A percentile compares a stretch with the other conserved stretches of the same genome.
These are phyloP conservation scores for Aegilops longissima DNA, from an alignment of 176 grass and related monocot genomes.

Conservation along the genomic window DNA sequence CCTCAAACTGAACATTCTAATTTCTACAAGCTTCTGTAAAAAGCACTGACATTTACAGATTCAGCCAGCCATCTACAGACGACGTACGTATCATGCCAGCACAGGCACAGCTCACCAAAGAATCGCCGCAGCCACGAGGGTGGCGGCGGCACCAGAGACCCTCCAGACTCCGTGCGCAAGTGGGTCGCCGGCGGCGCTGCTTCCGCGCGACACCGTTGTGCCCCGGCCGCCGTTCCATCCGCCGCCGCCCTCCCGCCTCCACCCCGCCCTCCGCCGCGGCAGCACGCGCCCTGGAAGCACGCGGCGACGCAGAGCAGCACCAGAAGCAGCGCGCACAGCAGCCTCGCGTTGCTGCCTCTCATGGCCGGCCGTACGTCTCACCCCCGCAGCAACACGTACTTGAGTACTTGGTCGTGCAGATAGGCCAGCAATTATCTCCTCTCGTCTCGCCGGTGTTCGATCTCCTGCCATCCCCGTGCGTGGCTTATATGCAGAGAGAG, in stretches of 20 bases:
- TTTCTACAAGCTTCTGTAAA: too few relatives aligned
- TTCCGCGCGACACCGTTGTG: not conserved
- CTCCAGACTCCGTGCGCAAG: not conserved
- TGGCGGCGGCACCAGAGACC: not conserved
- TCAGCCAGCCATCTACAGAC: too few relatives aligned
- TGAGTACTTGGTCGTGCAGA: too few relatives aligned
- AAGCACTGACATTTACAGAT: too few relatives aligned
- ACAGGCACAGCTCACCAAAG: not conserved
- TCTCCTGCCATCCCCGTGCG: not conserved
- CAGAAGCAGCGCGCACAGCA: slow-evolving; percentile 19
- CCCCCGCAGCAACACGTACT: not conserved
- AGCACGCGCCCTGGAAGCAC: slow-evolving; percentile 17
- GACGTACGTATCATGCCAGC: not conserved
- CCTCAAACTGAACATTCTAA: too few relatives aligned
- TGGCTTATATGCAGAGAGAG: not conserved
- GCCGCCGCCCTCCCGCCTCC: not conserved
- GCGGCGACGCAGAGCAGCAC: slow-evolving; percentile 28
- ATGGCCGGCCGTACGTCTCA: not conserved
- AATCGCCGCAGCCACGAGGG: not conserved
- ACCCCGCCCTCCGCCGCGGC: not conserved
- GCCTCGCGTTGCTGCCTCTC: not conserved
- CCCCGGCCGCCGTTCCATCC: not conserved
- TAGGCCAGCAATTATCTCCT: not conserved
- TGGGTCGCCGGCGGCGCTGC: not conserved
- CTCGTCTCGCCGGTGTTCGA: not conserved